Conservation (phyloP, 345 rosid species). For the Corymbia maculata region DNA sequence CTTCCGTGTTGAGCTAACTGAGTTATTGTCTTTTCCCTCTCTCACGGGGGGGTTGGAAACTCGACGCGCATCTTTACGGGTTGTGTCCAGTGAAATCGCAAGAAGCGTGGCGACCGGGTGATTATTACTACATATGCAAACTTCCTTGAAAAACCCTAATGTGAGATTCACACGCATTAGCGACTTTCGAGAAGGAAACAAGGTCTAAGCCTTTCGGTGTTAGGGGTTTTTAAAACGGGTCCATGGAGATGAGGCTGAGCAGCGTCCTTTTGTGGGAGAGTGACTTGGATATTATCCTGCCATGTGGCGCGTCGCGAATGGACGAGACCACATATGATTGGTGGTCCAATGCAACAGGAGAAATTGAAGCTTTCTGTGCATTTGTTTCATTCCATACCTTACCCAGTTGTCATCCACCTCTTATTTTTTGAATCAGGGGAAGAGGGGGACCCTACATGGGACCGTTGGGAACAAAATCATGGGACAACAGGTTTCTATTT, state of each 20-base stretch:
- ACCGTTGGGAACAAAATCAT: neutral
- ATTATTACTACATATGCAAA: neutral
- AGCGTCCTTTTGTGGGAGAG: neutral
- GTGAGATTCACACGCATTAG: neutral
- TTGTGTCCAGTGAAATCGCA: neutral
- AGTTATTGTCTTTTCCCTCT: neutral
- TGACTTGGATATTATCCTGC: neutral
- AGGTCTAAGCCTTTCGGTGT: neutral
- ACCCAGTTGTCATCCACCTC: neutral
- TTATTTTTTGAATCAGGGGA: neutral
- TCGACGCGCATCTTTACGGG: neutral
- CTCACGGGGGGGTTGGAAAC: neutral
- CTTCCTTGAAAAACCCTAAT: neutral
- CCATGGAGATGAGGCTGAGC: neutral
- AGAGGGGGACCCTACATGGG: neutral
- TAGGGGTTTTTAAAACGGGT: neutral
- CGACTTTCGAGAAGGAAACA: neutral
- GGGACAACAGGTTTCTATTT: neutral
- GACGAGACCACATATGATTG: neutral
- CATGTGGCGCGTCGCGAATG: neutral
- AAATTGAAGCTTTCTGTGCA: neutral
- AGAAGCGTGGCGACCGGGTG: neutral
- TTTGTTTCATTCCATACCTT: neutral
- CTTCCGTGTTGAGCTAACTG: neutral
- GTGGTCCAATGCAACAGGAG: neutral